These are phyloP conservation scores for Parathielavia hyrcaniae DNA, from an alignment of 495 filamentous ascomycete species.

Conservation along the genomic window DNA sequence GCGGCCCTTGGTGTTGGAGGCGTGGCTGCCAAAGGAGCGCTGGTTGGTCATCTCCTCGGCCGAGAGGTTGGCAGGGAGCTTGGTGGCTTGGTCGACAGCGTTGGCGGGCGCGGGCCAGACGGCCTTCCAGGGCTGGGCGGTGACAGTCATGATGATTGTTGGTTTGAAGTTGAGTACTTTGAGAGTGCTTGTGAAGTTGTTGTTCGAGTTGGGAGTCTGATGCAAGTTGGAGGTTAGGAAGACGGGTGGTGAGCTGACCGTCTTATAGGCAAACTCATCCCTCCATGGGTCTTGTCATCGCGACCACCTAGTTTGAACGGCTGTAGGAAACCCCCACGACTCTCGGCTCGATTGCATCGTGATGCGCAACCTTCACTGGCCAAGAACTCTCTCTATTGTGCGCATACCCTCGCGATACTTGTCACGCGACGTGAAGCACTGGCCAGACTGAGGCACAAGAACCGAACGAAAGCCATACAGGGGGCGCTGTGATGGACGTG, in stretches of 20 bases:
- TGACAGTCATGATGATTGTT: not conserved
- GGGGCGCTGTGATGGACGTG: no score
- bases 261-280: not conserved
- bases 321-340: no score
- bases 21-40: conserved; percentile 1
- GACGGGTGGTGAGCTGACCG: not conserved
- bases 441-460: no score
- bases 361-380: not conserved
- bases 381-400: not conserved
- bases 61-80: not conserved
- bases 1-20: conserved; percentile 1
- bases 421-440: no score
- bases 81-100: not conserved
- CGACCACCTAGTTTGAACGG: no score
- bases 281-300: not conserved
- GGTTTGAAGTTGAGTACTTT: not conserved
- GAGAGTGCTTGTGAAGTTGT: no score
- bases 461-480: no score
- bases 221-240: no score
- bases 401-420: not conserved
- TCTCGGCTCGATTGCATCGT: no score
- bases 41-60: conserved; percentile 2
- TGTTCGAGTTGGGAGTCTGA: no score
- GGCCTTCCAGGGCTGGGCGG: conserved; percentile 1
- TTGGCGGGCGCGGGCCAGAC: not conserved